phyloP scores from a whole-genome alignment of 495 filamentous ascomycete species.

The Melanomma pulvis-pyrius region DNA sequence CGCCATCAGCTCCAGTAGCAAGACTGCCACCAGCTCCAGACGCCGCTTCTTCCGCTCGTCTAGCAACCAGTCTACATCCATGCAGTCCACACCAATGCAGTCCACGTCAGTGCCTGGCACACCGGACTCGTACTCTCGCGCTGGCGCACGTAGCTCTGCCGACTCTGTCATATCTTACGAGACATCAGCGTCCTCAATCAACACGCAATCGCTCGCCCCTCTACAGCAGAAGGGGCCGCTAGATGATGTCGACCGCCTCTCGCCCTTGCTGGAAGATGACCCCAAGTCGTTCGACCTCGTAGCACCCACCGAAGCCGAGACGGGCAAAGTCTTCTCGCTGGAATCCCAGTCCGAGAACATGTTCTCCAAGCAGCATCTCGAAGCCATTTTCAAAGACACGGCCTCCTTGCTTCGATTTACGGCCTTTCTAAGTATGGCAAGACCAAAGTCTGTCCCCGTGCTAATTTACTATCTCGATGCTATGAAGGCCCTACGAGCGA shows the following conservation, averaged over 20 bases:
- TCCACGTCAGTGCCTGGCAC: constrained; percentile 35
- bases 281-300: constrained; percentile 58
- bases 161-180: constrained; percentile 46
- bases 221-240: constrained; percentile 46
- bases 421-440: constrained; percentile 70
- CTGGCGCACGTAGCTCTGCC: constrained; percentile 40
- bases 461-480: constrained; percentile 68
- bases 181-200: constrained; percentile 44
- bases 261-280: constrained; percentile 56
- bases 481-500: constrained; percentile 68
- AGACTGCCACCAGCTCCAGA: constrained; percentile 3
- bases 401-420: constrained; percentile 64
- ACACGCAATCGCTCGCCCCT: constrained; percentile 41
- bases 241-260: constrained; percentile 52
- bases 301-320: constrained; percentile 44
- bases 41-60: constrained; percentile 27
- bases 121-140: constrained; percentile 27
- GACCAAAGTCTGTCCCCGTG: constrained; percentile 68
- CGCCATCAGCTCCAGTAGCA: constrained; percentile 28
- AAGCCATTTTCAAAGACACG: constrained; percentile 63
- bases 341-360: constrained; percentile 65
- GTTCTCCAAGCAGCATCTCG: constrained; percentile 67
- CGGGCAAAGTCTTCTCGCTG: constrained; percentile 50
- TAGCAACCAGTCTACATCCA: constrained; percentile 10
- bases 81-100: not conserved